phyloP scores from a whole-genome alignment of 768 basidiomycete genomes.

The Boletellus ananas region DNA sequence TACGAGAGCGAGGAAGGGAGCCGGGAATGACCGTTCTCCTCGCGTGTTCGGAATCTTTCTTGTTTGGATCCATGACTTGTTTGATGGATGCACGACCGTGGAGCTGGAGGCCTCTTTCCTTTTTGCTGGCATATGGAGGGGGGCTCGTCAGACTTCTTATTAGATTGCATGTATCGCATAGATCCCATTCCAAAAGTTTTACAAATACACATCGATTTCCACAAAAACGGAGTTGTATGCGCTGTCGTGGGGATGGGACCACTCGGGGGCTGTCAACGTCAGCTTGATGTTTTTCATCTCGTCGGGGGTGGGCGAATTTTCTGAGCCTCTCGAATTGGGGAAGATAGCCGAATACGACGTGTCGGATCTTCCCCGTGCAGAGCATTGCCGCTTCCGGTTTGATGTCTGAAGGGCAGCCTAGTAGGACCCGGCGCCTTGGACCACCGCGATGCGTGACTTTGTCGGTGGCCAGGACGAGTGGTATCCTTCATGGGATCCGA shows the following conservation, averaged over 20 bases:
- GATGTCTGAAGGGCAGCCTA: constrained; percentile 11
- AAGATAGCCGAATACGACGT: constrained; percentile 58
- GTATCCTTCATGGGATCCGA: too few relatives aligned
- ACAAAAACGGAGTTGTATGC: neutral
- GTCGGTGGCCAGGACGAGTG: too few relatives aligned
- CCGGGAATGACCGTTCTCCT: constrained; percentile 17
- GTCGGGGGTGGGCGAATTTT: constrained; percentile 50
- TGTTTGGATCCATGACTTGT: neutral
- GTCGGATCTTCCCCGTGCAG: constrained; percentile 57
- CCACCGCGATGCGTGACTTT: too few relatives aligned
- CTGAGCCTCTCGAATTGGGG: constrained; percentile 63
- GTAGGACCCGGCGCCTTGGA: too few relatives aligned
- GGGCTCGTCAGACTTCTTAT: neutral
- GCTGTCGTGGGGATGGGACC: constrained; percentile 53
- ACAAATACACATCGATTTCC: neutral
- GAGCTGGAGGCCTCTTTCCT: neutral
- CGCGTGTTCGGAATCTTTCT: neutral
- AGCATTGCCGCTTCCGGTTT: constrained; percentile 21
- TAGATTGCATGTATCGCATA: neutral
- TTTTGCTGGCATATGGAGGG: neutral
- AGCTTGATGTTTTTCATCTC: constrained; percentile 68
- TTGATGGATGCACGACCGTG: neutral
- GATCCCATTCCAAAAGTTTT: neutral
- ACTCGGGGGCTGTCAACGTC: constrained; percentile 67
- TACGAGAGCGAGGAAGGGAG: constrained; percentile 72